Percentiles rank a stretch among this genome's conserved stretches.
These are phyloP conservation scores for Paramecium pentaurelia DNA, from an alignment of 73 alveolate genomes.

Conservation along the genomic window DNA sequence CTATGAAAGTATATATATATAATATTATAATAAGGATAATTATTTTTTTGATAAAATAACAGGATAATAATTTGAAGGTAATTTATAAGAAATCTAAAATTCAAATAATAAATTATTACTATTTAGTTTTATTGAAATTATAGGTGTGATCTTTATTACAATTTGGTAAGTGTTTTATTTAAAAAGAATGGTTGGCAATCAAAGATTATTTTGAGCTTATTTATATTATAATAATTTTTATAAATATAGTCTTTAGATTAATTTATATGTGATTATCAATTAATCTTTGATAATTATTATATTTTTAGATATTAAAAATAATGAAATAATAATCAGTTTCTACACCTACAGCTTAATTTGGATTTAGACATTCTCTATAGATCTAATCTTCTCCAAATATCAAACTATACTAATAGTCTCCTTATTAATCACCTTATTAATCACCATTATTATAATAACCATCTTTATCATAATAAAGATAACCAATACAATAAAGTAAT, in stretches of 20 bases:
- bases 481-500: neutral
- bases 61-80: neutral
- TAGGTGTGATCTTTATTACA: neutral
- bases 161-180: neutral
- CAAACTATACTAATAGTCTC: neutral
- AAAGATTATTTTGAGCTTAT: neutral
- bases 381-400: neutral
- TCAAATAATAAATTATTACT: neutral
- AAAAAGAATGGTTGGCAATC: constrained; percentile 3
- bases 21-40: neutral
- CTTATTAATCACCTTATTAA: neutral
- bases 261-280: neutral
- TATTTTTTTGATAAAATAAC: neutral
- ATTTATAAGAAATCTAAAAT: neutral
- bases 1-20: neutral
- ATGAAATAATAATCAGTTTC: neutral
- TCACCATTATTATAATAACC: neutral
- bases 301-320: neutral
- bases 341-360: neutral
- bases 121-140: neutral
- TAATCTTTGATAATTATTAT: neutral
- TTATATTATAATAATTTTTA: neutral
- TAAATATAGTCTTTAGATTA: neutral
- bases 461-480: neutral
- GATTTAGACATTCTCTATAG: neutral